A percentile compares a stretch with the other conserved stretches of the same genome.
phyloP scores from a whole-genome alignment of 352 stramenopile species.

The Phytophthora megakarya region DNA sequence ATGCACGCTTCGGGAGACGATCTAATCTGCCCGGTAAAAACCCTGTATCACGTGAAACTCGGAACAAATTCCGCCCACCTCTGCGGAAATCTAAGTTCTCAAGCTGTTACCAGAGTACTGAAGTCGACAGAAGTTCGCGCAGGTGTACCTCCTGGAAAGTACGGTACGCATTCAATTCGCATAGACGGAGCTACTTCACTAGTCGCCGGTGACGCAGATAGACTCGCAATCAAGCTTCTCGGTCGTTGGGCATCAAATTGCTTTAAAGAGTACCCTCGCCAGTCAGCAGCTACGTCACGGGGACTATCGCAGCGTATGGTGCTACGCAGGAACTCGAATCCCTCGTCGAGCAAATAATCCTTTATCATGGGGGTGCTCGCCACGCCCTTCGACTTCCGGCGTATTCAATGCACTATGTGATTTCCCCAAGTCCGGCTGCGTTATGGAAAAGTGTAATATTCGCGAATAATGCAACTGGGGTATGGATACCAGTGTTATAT shows the following conservation, averaged over 20 bases:
- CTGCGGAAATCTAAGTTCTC: slow-evolving; percentile 2
- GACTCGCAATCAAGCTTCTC: slow-evolving; percentile 20
- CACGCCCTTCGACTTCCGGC: slow-evolving; percentile 9
- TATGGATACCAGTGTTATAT: too few species aligned
- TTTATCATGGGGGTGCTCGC: slow-evolving; percentile 23
- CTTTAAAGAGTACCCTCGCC: slow-evolving; percentile 24
- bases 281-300: slow-evolving; percentile 3
- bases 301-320: slow-evolving; percentile 20
- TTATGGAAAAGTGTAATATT: too few species aligned
- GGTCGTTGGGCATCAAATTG: slow-evolving; percentile 17
- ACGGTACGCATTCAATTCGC: slow-evolving; percentile 25
- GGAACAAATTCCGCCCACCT: slow-evolving; percentile 9
- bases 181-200: slow-evolving; percentile 24
- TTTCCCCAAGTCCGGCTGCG: slow-evolving; percentile 6
- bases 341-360: slow-evolving; percentile 1
- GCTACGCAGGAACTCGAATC: slow-evolving; percentile 11
- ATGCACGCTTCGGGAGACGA: slow-evolving; percentile 19
- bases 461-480: too few species aligned
- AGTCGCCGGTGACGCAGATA: slow-evolving; percentile 8
- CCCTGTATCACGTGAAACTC: slow-evolving; percentile 10
- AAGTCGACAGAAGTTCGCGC: neutral
- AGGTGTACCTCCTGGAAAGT: neutral
- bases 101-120: neutral
- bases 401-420: slow-evolving; percentile 6
- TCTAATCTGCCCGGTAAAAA: neutral